Base-by-base conservation (phyloP, 495 filamentous ascomycete genomes). In the Halenospora varia region DNA sequence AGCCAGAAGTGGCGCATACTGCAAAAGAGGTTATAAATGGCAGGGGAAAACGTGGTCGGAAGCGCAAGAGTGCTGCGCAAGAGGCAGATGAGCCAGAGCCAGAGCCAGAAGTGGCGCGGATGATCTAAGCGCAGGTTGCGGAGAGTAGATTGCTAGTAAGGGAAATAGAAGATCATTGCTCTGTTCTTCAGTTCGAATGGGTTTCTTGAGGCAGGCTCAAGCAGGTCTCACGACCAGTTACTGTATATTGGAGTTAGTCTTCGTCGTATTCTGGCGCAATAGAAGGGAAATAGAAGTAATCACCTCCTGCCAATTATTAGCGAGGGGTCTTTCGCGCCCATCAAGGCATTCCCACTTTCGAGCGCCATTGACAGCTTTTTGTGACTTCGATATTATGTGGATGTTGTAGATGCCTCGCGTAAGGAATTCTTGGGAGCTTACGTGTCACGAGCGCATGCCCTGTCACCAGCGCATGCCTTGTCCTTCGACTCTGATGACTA, bases 1-100 rank as follows among this genome's bases (percentile, higher is more conserved):
- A 58, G 48, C 56, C 47, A 58, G 56, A 58, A 58, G 48, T 52
- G 49, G 56, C 39, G 29, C 56, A 29, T 47, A 61, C 66, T 54
- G 63, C 63, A 20, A 59, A 69, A n/a, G n/a, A n/a, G n/a, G n/a
- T n/a, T n/a, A n/a, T n/a, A n/a, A n/a, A n/a, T n/a, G n/a, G n/a
- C n/a, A n/a, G n/a, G n/a, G n/a, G n/a, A n/a, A n/a, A n/a, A n/a
- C n/a, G n/a, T n/a, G n/a, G n/a, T n/a, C n/a, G n/a, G n/a, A n/a
- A n/a, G n/a, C n/a, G n/a, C n/a, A n/a, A n/a, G n/a, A n/a, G n/a
- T n/a, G n/a, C n/a, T n/a, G n/a, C n/a, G n/a, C n/a, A n/a, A n/a
- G n/a, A n/a, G n/a, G n/a, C n/a, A n/a, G n/a, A n/a, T n/a, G n/a
- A n/a, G n/a, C n/a, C n/a, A n/a, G n/a, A n/a, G n/a, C n/a, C n/a